These are phyloP conservation scores for Neurospora sp. DNA, from an alignment of 495 filamentous ascomycete species.

Conservation along the genomic window DNA sequence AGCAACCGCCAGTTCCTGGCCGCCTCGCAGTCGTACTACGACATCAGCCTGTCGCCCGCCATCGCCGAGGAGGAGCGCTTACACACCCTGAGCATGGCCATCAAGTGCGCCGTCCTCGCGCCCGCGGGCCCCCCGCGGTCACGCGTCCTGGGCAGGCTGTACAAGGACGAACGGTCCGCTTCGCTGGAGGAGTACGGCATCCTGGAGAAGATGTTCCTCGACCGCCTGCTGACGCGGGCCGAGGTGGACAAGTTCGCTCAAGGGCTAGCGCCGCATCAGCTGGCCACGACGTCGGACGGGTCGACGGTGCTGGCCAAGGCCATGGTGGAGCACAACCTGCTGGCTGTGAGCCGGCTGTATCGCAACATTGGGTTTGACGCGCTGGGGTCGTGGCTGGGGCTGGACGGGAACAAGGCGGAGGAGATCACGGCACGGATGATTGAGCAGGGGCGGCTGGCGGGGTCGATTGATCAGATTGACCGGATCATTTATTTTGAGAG, in stretches of 20 bases:
- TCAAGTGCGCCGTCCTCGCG: conserved; percentile 87
- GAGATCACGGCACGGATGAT: conserved; percentile 91
- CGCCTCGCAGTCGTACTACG: conserved; percentile 78
- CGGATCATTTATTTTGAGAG: conserved; percentile 76
- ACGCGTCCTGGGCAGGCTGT: conserved; percentile 66
- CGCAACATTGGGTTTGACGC: conserved; percentile 76
- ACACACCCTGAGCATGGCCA: conserved; percentile 77
- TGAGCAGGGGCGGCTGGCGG: conserved; percentile 77
- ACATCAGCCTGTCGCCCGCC: conserved; percentile 60
- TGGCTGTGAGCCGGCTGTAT: conserved; percentile 78
- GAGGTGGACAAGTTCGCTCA: conserved; percentile 82
- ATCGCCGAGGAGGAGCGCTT: conserved; percentile 77
- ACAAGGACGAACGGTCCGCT: conserved; percentile 83
- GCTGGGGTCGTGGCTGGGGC: conserved; percentile 64
- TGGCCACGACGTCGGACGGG: conserved; percentile 79
- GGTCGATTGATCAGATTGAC: conserved; percentile 92
- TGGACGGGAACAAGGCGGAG: conserved; percentile 77
- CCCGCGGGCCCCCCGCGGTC: conserved; percentile 83
- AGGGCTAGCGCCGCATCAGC: conserved; percentile 74
- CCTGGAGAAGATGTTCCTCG: conserved; percentile 95
- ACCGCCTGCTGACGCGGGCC: conserved; percentile 65
- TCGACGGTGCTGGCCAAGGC: conserved; percentile 90
- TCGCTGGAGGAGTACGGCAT: conserved; percentile 75
- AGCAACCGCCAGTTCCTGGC: conserved; percentile 85
- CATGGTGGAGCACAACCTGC: conserved; percentile 90